A percentile compares a stretch with the other conserved stretches of the same genome.
Conservation (phyloP, 345 rosid genomes). For the Gynandropsis gynandra region DNA sequence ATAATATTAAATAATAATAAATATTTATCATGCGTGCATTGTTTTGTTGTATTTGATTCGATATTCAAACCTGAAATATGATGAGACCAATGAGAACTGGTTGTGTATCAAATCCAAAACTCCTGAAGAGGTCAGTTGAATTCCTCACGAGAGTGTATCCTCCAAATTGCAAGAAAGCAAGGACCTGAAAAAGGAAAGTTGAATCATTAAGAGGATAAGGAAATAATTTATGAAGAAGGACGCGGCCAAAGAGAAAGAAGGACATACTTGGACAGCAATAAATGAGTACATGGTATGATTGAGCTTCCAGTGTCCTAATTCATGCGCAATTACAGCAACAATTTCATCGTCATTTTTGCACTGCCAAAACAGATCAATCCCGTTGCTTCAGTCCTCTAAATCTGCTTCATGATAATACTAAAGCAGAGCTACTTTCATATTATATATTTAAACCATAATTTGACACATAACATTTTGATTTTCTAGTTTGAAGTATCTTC, state of each 20-base stretch:
- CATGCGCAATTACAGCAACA: slow-evolving; percentile 97
- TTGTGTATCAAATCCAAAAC: slow-evolving; percentile 94
- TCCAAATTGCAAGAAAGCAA: slow-evolving; percentile 84
- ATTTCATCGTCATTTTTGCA: slow-evolving; percentile 90
- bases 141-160: slow-evolving; percentile 98
- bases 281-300: slow-evolving; percentile 91
- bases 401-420: too few relatives aligned
- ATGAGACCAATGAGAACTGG: slow-evolving; percentile 92
- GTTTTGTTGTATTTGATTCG: neutral
- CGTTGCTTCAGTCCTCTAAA: too few relatives aligned
- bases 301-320: slow-evolving; percentile 98
- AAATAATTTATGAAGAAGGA: neutral
- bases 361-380: slow-evolving; percentile 33
- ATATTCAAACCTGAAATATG: slow-evolving; percentile 73
- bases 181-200: slow-evolving; percentile 46
- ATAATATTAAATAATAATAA: too few relatives aligned
- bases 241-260: neutral
- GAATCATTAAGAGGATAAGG: neutral
- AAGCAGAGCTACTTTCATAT: too few relatives aligned
- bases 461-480: neutral
- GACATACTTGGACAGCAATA: slow-evolving; percentile 76
- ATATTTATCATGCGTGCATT: neutral
- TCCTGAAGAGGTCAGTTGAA: slow-evolving; percentile 82
- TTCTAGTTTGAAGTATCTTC: neutral
- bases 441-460: slow-evolving; percentile 6